These are phyloP conservation scores for Pythium utonaiense DNA, from an alignment of 352 stramenopile species.

Conservation along the genomic window DNA sequence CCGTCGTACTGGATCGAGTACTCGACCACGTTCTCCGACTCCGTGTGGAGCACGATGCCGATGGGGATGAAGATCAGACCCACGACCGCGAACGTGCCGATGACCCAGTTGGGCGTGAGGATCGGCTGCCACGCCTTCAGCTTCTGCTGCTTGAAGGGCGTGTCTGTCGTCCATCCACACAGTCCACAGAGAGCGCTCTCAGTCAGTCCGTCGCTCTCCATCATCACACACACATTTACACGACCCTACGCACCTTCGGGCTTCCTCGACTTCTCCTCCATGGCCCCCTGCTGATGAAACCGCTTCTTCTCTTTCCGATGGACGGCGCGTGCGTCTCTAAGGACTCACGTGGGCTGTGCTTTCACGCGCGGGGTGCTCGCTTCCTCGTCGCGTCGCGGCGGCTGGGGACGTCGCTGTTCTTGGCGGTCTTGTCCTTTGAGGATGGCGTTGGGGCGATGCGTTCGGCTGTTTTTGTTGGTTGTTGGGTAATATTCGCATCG, in stretches of 20 bases:
- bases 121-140: slow-evolving; percentile 96
- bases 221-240: background rate
- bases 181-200: no score
- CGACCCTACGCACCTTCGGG: slow-evolving; percentile 61
- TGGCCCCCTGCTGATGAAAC: slow-evolving; percentile 17
- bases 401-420: background rate
- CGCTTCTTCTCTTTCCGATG: background rate
- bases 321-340: background rate
- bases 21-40: slow-evolving; percentile 87
- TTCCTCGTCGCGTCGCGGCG: slow-evolving; percentile 24
- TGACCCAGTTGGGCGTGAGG: slow-evolving; percentile 95
- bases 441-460: background rate
- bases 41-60: slow-evolving; percentile 86
- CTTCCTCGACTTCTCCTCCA: slow-evolving; percentile 87
- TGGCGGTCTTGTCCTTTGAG: slow-evolving; percentile 19
- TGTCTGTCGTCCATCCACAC: slow-evolving; percentile 41
- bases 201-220: background rate
- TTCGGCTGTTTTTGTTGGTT: slow-evolving; percentile 16
- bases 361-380: slow-evolving; percentile 1
- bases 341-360: background rate
- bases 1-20: slow-evolving; percentile 90
- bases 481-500: background rate
- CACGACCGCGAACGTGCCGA: slow-evolving; percentile 92
- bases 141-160: slow-evolving; percentile 88
- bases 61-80: slow-evolving; percentile 94